phyloP scores from a whole-genome alignment of 257 asterid genomes.

The Rhazya stricta region DNA sequence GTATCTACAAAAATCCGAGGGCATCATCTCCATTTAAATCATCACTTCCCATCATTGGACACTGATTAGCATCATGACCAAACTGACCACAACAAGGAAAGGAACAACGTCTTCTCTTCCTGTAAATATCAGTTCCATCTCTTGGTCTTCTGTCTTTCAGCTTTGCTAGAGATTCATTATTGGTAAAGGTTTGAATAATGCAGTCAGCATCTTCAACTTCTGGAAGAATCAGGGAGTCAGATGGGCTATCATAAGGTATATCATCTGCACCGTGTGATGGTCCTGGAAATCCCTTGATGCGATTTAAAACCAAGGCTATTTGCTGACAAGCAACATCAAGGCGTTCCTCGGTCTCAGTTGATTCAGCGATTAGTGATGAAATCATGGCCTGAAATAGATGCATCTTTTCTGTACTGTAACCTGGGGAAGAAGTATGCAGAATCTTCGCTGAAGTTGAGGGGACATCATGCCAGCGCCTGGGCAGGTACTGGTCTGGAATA shows the following conservation, averaged over 20 bases:
- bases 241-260: slow-evolving; percentile 42
- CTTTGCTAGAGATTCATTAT: slow-evolving; percentile 33
- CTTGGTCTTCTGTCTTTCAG: slow-evolving; percentile 37
- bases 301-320: slow-evolving; percentile 35
- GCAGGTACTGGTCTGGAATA: slow-evolving; percentile 46
- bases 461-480: slow-evolving; percentile 40
- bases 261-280: slow-evolving; percentile 28
- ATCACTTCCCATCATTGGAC: slow-evolving; percentile 40
- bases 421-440: slow-evolving; percentile 18
- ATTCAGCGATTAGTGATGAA: slow-evolving; percentile 44
- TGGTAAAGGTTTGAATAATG: slow-evolving; percentile 39
- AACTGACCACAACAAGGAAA: slow-evolving; percentile 44
- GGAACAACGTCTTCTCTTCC: slow-evolving; percentile 43
- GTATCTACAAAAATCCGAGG: slow-evolving; percentile 37
- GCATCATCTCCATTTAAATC: slow-evolving; percentile 37
- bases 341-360: slow-evolving; percentile 47
- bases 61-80: slow-evolving; percentile 40
- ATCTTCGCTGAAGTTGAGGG: slow-evolving; percentile 16
- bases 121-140: slow-evolving; percentile 42
- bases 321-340: slow-evolving; percentile 51
- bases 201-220: slow-evolving; percentile 56
- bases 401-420: slow-evolving; percentile 29
- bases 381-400: slow-evolving; percentile 31
- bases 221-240: slow-evolving; percentile 38
- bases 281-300: slow-evolving; percentile 39